phyloP scores from a whole-genome alignment of 495 filamentous ascomycete genomes.

The Podospora tetraspora region DNA sequence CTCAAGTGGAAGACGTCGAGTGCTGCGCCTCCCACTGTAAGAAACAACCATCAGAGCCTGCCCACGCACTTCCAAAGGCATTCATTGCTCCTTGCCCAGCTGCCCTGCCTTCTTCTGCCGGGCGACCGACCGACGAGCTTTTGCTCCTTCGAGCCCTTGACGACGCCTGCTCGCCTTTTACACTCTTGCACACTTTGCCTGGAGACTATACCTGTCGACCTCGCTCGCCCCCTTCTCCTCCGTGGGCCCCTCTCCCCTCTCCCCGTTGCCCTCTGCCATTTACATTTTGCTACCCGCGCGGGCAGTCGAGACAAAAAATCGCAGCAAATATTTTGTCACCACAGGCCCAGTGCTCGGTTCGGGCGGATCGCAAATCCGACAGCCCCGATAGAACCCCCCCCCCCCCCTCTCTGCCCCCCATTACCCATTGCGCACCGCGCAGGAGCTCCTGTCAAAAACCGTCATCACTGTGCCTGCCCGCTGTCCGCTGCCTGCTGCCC shows the following conservation, averaged over 20 bases:
- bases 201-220: neutral
- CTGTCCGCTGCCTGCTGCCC: neutral
- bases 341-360: neutral
- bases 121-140: neutral
- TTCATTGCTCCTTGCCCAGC: too few species aligned
- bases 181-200: neutral
- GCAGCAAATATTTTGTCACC: neutral
- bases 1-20: neutral
- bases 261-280: neutral
- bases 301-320: neutral
- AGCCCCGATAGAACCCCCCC: neutral
- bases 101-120: neutral
- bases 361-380: neutral
- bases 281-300: neutral
- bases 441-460: conserved; percentile 14
- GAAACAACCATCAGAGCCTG: neutral
- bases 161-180: neutral
- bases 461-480: conserved; percentile 9
- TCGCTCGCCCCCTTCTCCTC: neutral
- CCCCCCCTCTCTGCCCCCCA: neutral
- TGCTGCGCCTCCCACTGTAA: neutral
- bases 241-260: neutral
- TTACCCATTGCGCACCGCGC: conserved; percentile 6
- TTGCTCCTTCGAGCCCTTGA: neutral
- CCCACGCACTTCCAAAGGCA: neutral